Base-by-base conservation (phyloP, 2,329 filamentous ascomycete species). In the Phaeosphaeria sp. region DNA sequence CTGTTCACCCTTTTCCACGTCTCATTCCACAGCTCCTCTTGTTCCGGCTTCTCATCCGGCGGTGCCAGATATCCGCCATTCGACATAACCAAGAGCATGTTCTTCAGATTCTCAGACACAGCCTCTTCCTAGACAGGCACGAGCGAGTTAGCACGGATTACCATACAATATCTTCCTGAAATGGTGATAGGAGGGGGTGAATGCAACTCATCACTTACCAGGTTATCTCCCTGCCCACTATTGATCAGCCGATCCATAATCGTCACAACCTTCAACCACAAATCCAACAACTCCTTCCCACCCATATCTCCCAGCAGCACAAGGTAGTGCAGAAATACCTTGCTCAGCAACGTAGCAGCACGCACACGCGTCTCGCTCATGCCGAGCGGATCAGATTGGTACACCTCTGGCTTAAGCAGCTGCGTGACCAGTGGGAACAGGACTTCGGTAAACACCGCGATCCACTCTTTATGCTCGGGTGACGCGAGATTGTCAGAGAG, bases 161-260 rank as follows among this genome's bases (percentile, higher is more conserved):
- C n/a, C n/a, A n/a, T n/a, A n/a, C n/a, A n/a, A n/a, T n/a, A n/a
- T n/a, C n/a, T n/a, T n/a, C n/a, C n/a, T n/a, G n/a, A n/a, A n/a
- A n/a, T n/a, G n/a, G n/a, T n/a, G n/a, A n/a, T n/a, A n/a, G n/a
- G n/a, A n/a, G n/a, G n/a, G n/a, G n/a, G n/a, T n/a, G n/a, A n/a
- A n/a, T 30, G 46, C 17, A n/a, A 27, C 6, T 2, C 11, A 17
- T 6, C 20, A 83, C 89, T 79, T 85, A 93, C 91, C 73, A 96
- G 79, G 69, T 90, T 94, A 71, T 96, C 93, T 22, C 92, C 92
- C 76, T 97, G 93, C 0, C 94, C 94, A 71, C 91, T 95, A 72
- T 97, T 97, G 89, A 97, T 96, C 63, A 99, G 84, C 22, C 95
- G 88, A 76, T 99, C 95, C 87, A 99, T 93, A 53, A 97, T 91